phyloP scores from a whole-genome alignment of 169 alveolate genomes.

The Cryptosporidium tyzzeri region DNA sequence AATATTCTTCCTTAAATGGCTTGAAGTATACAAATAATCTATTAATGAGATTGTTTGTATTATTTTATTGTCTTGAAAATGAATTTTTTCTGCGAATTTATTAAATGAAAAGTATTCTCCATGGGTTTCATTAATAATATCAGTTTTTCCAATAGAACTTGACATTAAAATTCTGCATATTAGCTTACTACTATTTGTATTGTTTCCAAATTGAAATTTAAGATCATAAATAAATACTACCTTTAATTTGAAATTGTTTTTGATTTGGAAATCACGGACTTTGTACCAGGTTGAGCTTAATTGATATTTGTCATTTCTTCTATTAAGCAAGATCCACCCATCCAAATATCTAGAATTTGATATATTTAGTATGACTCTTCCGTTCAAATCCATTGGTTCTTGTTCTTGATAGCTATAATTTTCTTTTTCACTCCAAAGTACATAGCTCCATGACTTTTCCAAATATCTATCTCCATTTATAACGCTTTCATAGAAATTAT shows the following conservation, averaged over 20 bases:
- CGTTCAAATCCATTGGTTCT: slow-evolving; percentile 8
- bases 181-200: slow-evolving; percentile 9
- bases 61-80: slow-evolving; percentile 41
- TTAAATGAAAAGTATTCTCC: slow-evolving; percentile 4
- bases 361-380: slow-evolving; percentile 22
- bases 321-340: slow-evolving; percentile 51
- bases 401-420: not conserved
- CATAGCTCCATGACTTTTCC: slow-evolving; percentile 55
- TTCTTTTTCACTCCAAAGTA: slow-evolving; percentile 21
- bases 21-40: slow-evolving; percentile 42
- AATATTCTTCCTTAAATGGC: slow-evolving; percentile 29
- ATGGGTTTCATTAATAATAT: not conserved
- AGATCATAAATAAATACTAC: slow-evolving; percentile 27
- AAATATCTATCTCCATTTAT: not conserved
- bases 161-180: slow-evolving; percentile 19
- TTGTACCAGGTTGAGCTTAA: slow-evolving; percentile 41
- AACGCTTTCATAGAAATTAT: not conserved
- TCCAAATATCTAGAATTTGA: slow-evolving; percentile 29
- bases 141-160: not conserved
- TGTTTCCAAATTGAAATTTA: slow-evolving; percentile 13
- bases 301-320: not conserved
- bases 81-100: slow-evolving; percentile 16
- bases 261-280: slow-evolving; percentile 3
- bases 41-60: slow-evolving; percentile 53
- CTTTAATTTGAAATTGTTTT: not conserved